Percentiles rank a stretch among this genome's conserved stretches.
Evolutionary conservation across 2,329 filamentous ascomycete genomes (phyloP).

Genomic region (Leptographium galeiforme): DNA sequence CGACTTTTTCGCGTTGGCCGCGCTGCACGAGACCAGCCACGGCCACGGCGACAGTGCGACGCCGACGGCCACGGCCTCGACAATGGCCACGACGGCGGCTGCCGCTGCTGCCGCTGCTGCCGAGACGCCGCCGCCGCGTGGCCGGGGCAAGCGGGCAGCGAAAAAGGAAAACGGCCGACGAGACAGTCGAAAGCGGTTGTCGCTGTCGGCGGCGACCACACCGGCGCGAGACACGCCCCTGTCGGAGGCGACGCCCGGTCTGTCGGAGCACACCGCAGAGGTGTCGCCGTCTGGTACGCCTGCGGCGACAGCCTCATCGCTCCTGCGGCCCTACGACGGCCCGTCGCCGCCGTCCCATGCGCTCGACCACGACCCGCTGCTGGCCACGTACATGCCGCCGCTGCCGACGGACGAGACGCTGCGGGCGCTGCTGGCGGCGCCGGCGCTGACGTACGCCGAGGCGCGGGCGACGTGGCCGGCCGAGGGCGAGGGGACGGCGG

Average conservation of each 20-base stretch:
- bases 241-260: constrained; percentile 21
- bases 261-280: neutral
- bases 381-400: constrained; percentile 43
- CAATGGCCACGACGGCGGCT: neutral
- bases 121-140: neutral
- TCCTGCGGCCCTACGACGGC: constrained; percentile 22
- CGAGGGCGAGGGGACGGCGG: neutral
- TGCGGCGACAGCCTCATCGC: too few relatives aligned
- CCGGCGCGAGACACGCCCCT: constrained; percentile 24
- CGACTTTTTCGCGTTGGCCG: constrained; percentile 56
- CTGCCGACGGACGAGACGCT: constrained; percentile 49
- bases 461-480: constrained; percentile 8
- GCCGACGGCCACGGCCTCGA: neutral
- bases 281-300: too few relatives aligned
- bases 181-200: neutral
- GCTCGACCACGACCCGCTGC: constrained; percentile 42
- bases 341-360: constrained; percentile 26
- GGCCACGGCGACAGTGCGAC: neutral
- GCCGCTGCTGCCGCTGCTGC: neutral
- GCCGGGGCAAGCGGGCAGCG: neutral
- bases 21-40: constrained; percentile 25
- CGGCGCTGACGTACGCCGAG: constrained; percentile 58
- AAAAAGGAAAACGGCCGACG: constrained; percentile 3
- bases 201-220: neutral
- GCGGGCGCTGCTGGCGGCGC: constrained; percentile 45